Conservation (phyloP, 768 basidiomycete genomes). For the Suillus clintonianus region DNA sequence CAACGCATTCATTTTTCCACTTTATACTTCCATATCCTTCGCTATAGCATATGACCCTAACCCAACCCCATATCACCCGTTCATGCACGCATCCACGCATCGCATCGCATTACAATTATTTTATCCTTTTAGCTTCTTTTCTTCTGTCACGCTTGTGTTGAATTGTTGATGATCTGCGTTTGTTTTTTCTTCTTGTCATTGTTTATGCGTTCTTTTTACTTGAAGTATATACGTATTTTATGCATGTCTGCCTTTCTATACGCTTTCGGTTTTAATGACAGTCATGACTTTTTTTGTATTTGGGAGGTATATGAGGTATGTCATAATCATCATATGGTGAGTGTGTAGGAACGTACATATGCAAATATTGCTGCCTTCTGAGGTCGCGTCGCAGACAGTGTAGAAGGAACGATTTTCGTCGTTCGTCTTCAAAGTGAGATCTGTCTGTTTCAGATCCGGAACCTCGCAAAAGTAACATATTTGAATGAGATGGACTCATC, state of each 20-base stretch:
- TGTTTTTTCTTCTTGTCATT: slow-evolving; percentile 17
- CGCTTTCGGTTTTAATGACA: background rate
- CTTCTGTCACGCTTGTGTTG: background rate
- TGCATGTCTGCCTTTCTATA: slow-evolving; percentile 15
- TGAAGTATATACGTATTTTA: slow-evolving; percentile 10
- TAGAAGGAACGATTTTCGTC: too few relatives aligned
- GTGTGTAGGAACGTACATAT: too few relatives aligned
- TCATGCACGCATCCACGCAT: slow-evolving; percentile 3
- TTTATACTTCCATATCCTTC: background rate
- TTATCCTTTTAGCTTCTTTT: background rate
- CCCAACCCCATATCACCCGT: slow-evolving; percentile 1
- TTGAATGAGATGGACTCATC: too few relatives aligned
- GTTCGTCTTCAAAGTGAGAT: too few relatives aligned
- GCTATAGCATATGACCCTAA: background rate
- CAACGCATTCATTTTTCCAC: background rate
- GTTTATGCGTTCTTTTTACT: slow-evolving; percentile 28
- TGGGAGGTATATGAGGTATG: background rate
- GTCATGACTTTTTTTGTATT: background rate
- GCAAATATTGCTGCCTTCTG: too few relatives aligned
- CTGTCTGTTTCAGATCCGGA: too few relatives aligned
- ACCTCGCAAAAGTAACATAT: too few relatives aligned
- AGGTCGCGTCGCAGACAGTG: too few relatives aligned
- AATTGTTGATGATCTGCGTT: background rate
- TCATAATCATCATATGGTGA: too few relatives aligned
- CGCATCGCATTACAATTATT: slow-evolving; percentile 5